Percentiles rank a stretch among this genome's conserved stretches.
Conservation (phyloP, 371 early-diverging fungal genomes). For the Mycotypha africana region DNA sequence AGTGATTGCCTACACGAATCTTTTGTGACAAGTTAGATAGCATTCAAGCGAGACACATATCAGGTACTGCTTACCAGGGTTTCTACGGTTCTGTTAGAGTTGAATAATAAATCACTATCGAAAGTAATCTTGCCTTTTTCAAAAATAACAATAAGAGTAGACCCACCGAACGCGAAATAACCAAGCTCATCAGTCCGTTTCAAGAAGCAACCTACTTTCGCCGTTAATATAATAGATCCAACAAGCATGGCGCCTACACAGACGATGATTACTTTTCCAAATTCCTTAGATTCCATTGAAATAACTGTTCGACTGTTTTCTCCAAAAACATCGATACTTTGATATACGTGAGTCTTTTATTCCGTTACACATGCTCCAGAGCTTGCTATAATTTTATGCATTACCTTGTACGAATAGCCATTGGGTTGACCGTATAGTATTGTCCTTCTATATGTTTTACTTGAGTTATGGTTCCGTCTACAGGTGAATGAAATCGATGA, state of each 20-base stretch:
- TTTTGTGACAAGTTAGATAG: no score
- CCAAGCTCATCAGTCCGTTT: constrained; percentile 60
- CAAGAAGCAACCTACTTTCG: constrained; percentile 34
- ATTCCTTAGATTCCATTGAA: constrained; percentile 27
- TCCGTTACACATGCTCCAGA: background rate
- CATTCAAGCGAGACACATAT: no score
- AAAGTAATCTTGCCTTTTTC: constrained; percentile 49
- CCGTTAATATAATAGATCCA: constrained; percentile 42
- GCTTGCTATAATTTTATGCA: constrained; percentile 1
- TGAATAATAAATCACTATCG: constrained; percentile 52
- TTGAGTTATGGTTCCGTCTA: constrained; percentile 46
- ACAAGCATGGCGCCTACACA: constrained; percentile 45
- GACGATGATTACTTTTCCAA: constrained; percentile 30
- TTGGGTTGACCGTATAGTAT: constrained; percentile 34
- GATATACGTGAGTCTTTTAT: background rate
- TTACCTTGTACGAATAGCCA: constrained; percentile 76
- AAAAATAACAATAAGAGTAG: constrained; percentile 61
- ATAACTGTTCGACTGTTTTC: constrained; percentile 40
- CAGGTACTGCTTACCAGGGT: constrained; percentile 50
- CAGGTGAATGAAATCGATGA: constrained; percentile 72
- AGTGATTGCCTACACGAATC: constrained; percentile 19
- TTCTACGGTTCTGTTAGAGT: constrained; percentile 47
- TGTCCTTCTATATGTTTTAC: constrained; percentile 22
- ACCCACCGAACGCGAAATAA: constrained; percentile 64
- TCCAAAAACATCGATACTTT: constrained; percentile 46